Evolutionary conservation across 179 eudicot genomes (phyloP).

Genomic region (Camellia oleifera): DNA sequence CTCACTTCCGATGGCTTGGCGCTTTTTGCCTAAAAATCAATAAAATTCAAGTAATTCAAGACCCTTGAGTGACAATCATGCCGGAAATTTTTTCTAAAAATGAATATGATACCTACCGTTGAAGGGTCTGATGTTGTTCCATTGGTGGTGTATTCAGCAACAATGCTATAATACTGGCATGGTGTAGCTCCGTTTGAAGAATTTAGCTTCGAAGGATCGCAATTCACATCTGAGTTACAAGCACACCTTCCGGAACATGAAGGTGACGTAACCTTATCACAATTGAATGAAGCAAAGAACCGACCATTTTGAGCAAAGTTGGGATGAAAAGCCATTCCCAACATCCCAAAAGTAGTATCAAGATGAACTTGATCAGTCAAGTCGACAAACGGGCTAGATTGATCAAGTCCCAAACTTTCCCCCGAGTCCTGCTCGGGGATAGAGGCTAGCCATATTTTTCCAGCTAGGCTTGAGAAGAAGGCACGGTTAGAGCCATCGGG

Average conservation of each 20-base stretch:
- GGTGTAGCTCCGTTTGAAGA: constrained; percentile 37
- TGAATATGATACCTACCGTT: constrained; percentile 31
- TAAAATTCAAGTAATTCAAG: background rate
- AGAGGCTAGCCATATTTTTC: constrained; percentile 71
- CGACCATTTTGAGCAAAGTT: constrained; percentile 70
- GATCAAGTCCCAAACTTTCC: constrained; percentile 47
- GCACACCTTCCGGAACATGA: constrained; percentile 82
- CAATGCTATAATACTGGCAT: constrained; percentile 63
- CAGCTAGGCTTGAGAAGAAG: constrained; percentile 73
- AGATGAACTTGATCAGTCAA: constrained; percentile 72
- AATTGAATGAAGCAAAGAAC: constrained; percentile 84
- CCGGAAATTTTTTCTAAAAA: background rate
- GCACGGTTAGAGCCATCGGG: constrained; percentile 87
- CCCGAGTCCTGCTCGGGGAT: constrained; percentile 76
- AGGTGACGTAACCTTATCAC: constrained; percentile 62
- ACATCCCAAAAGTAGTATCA: constrained; percentile 79
- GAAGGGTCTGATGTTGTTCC: constrained; percentile 60
- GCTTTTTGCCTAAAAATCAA: constrained; percentile 37
- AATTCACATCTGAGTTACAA: constrained; percentile 79
- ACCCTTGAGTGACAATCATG: background rate
- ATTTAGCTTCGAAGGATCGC: constrained; percentile 70
- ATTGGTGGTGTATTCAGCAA: constrained; percentile 75
- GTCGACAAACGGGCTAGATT: constrained; percentile 78
- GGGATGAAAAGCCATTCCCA: constrained; percentile 93
- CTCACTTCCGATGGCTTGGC: constrained; percentile 65